Evolutionary conservation across 2,329 filamentous ascomycete species (phyloP), one percentile per base, ranked within the genome.

Genomic region (Pleoardoris graminearum): DNA sequence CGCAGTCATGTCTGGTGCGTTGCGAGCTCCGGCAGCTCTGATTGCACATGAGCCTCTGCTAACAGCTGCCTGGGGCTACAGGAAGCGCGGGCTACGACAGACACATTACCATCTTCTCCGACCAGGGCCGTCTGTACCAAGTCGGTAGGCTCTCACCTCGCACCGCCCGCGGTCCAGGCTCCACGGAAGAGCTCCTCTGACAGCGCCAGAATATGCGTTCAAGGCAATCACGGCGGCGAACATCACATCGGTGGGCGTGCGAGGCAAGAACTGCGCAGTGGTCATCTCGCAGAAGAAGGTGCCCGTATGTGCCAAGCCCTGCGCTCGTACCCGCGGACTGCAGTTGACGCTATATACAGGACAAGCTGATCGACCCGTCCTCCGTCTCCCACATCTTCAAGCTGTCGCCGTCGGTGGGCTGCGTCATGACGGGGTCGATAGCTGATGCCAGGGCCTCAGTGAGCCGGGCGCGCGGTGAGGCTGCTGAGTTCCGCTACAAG

Each of bases 41-140:
- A 4, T n/a, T 16, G 14, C n/a, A 53, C 51, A 52, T 57, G 54
- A 41, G 19, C 55, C 52, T 44, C 52, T 66, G 65, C 70, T 72
- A 62, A 72, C 67, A 60, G 53, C 58, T 55, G 38, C 54, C 53
- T 48, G 60, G 47, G 47, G 47, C 53, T 66, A 50, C 39, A 72
- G 68, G 68, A 69, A 73, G 68, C 63, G 69, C 70, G 78, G 92
- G 91, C 72, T 97, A 95, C 80, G 94, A 99, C 79, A 86, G 94
- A 82, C 94, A 99, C 79, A 99, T 99, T 72, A 99, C 94, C 75
- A 97, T 99, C 83, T 99, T 99, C 82, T 97, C 94, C 58, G 94
- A 99, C 77, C 92, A 97, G 80, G 94, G 94, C 72, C 87, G 94
- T 75, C 82, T 99, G 75, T 99, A 97, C 77, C 94, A 99, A 97